Base-by-base conservation (phyloP, 768 basidiomycete species). In the Gautieria morchelliformis region DNA sequence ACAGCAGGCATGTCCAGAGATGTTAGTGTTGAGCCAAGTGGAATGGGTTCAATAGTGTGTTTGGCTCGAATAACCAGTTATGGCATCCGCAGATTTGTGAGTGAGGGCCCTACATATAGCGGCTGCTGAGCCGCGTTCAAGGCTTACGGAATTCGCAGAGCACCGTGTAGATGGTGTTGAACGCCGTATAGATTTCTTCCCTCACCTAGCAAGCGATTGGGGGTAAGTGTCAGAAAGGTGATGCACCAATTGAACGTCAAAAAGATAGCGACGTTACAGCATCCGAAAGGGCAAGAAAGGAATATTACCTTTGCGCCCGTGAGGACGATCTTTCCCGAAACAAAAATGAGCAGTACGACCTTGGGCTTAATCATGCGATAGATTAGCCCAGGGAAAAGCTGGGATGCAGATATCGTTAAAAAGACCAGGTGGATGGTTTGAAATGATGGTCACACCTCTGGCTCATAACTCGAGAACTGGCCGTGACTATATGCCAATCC, bases 351-450 rank as follows among this genome's bases (percentile, higher is more conserved):
- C 42, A 99, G 75, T 41, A 99, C 96, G 62, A 99, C 96, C 74
- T 99, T 99, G 7, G 96, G 96, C 72, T 97, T 96, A 74, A 97
- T 89, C 96, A 98, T 98, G 64, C 95, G 89, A 68, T 99, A 98
- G 69, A 99, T 98, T 46, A 99, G 80, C 66, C 96, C 95, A 54
- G 96, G 95, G 85, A 99, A 98, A 56, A 98, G 75, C 95, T 98
- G 58, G 17, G 30, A 58, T n/a, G 32, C 14, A 20, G 39, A 54
- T 22, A 19, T 30, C 46, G 24, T 63, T 39, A 66, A 9, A 58
- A 50, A 39, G 24, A 5, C n/a, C 3, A 59, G 50, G 54, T 5
- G 51, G 24, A 58, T 9, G 52, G 53, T 24, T 27, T 10, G 48
- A 20, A 9, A 45, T 40, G 19, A 40, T 17, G 77, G 82, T 52